These are phyloP conservation scores for Clonostachys sp. DNA, from an alignment of 2,329 filamentous ascomycete genomes.

Conservation along the genomic window DNA sequence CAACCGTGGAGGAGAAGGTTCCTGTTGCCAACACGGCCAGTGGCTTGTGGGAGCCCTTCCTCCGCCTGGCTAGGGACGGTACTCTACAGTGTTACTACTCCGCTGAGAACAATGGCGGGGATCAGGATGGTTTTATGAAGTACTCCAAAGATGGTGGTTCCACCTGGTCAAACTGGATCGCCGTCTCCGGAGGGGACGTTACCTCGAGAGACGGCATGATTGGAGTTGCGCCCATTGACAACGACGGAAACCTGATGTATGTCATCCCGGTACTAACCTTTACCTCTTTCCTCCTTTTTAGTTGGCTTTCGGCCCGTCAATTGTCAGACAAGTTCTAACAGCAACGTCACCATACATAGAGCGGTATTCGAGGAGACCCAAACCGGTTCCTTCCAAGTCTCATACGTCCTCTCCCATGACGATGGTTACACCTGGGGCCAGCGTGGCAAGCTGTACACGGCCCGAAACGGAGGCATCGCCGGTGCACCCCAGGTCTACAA, in stretches of 20 bases:
- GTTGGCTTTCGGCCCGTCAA: not conserved
- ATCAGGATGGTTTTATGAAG: too few relatives aligned
- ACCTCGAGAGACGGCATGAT: too few relatives aligned
- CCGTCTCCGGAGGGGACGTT: not conserved
- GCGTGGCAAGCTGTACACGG: conserved; percentile 27
- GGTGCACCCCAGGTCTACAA: conserved; percentile 35
- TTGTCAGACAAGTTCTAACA: too few relatives aligned
- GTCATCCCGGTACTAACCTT: not conserved
- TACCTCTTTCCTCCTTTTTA: not conserved
- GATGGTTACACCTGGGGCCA: conserved; percentile 34
- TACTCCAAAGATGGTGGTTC: too few relatives aligned
- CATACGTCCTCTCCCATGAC: conserved; percentile 27
- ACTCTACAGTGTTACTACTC: conserved; percentile 36
- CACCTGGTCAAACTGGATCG: conserved; percentile 7
- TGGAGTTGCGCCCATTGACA: too few relatives aligned
- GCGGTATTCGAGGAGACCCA: conserved; percentile 38
- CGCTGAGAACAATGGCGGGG: too few relatives aligned
- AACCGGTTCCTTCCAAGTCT: conserved; percentile 22
- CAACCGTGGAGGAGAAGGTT: conserved; percentile 15
- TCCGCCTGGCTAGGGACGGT: conserved; percentile 28
- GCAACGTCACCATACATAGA: conserved; percentile 2
- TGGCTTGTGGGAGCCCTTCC: conserved; percentile 40
- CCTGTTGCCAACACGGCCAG: conserved; percentile 10
- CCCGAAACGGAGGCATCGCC: conserved; percentile 4
- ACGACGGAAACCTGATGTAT: conserved; percentile 20